phyloP scores from a whole-genome alignment of 495 filamentous ascomycete species.

The Alectoria sarmentosa region DNA sequence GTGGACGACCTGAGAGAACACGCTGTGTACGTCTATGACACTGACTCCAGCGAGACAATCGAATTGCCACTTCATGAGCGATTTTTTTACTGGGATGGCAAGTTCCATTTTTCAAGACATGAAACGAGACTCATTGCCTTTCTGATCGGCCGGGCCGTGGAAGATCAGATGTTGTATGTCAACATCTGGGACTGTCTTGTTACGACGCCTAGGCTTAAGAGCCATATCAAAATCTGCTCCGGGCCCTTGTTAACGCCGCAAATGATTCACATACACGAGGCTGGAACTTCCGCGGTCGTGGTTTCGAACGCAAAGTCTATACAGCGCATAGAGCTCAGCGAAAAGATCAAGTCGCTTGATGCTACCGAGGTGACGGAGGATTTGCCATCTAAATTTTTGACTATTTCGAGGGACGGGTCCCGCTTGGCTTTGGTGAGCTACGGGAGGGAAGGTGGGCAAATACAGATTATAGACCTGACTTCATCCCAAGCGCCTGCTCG shows the following conservation, averaged over 20 bases:
- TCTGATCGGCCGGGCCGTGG: neutral
- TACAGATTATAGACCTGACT: neutral
- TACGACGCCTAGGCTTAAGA: neutral
- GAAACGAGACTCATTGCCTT: constrained; percentile 1
- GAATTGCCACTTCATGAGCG: neutral
- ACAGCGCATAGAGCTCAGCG: constrained; percentile 5
- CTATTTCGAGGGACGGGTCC: neutral
- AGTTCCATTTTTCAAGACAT: neutral
- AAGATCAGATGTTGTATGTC: no score
- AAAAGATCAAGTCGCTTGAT: neutral
- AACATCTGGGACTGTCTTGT: neutral
- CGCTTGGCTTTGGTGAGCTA: constrained; percentile 5
- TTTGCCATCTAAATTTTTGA: neutral
- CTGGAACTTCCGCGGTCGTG: neutral
- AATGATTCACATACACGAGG: neutral
- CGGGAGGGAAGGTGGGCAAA: neutral
- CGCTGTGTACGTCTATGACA: neutral
- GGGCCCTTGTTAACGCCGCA: no score
- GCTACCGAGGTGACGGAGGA: neutral
- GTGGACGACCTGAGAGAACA: neutral
- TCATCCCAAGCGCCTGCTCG: neutral
- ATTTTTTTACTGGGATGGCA: neutral
- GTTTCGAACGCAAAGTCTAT: neutral
- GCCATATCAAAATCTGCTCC: neutral
- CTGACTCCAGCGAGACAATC: neutral